phyloP scores from a whole-genome alignment of 108 stramenopile species.

The Pseudonitzschia multiseries region DNA sequence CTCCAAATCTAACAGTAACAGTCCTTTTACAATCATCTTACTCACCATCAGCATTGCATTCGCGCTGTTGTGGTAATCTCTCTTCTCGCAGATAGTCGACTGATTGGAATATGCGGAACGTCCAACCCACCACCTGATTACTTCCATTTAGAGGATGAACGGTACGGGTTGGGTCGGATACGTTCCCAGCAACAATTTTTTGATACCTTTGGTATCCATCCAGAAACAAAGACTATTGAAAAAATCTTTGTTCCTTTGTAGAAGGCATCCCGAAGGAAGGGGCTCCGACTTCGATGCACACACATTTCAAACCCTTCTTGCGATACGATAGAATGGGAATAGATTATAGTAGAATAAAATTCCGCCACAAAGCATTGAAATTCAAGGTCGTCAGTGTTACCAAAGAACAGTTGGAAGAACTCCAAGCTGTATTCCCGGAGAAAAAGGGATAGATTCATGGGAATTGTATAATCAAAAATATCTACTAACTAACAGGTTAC shows the following conservation, averaged over 20 bases:
- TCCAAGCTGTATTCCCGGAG: conserved; percentile 1
- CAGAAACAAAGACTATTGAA: conserved; percentile 37
- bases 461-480: not conserved
- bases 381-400: not conserved
- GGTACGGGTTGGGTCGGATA: conserved; percentile 50
- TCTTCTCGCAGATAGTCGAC: not conserved
- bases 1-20: conserved; percentile 32
- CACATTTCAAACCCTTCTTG: conserved; percentile 35
- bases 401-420: conserved; percentile 1
- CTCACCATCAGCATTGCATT: not conserved
- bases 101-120: not conserved
- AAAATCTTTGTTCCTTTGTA: conserved; percentile 61
- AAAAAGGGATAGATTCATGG: not conserved
- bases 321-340: conserved; percentile 59
- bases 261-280: not conserved
- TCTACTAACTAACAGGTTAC: not conserved
- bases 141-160: conserved; percentile 24
- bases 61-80: not conserved
- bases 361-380: conserved; percentile 30
- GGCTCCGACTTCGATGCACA: conserved; percentile 36
- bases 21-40: not conserved
- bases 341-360: conserved; percentile 55
- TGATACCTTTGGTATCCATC: conserved; percentile 56
- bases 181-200: conserved; percentile 42
- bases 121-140: conserved; percentile 27